Conservation (phyloP, 176 grass and related monocot genomes). For the Calamus simplicifolius region DNA sequence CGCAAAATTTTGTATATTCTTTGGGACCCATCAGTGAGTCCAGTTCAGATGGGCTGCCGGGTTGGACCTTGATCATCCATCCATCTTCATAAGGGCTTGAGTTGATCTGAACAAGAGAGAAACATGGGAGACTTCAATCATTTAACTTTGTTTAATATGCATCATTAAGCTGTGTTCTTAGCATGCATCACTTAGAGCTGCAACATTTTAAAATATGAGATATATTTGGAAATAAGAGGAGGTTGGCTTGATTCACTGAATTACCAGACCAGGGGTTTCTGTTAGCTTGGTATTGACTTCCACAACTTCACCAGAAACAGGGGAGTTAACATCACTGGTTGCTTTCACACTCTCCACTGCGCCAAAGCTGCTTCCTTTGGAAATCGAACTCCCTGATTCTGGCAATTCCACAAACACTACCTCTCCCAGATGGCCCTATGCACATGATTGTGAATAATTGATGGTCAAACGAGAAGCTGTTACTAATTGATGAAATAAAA, state of each 20-base stretch:
- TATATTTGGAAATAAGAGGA: background rate
- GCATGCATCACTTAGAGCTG: no score
- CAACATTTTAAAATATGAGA: background rate
- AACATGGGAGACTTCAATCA: no score
- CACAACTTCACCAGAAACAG: constrained; percentile 77
- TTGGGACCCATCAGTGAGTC: constrained; percentile 47
- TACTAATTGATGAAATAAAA: no score
- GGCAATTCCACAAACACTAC: constrained; percentile 87
- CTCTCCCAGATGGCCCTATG: constrained; percentile 77
- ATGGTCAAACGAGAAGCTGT: no score
- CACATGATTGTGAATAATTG: background rate
- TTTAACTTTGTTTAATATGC: no score
- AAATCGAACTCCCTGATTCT: constrained; percentile 38
- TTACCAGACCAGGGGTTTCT: constrained; percentile 69
- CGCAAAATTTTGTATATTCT: constrained; percentile 81
- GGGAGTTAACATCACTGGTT: constrained; percentile 86
- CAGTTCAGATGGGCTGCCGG: constrained; percentile 54
- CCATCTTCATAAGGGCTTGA: constrained; percentile 74
- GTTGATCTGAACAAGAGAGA: constrained; percentile 54
- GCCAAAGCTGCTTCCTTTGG: constrained; percentile 54
- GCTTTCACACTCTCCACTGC: constrained; percentile 98
- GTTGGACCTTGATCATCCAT: constrained; percentile 98
- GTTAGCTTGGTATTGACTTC: constrained; percentile 73
- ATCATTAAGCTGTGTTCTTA: no score
- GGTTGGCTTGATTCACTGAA: background rate